Percentiles rank a stretch among this genome's conserved stretches.
These are phyloP conservation scores for Cercophora newfieldiana DNA, from an alignment of 495 filamentous ascomycete genomes.

Conservation along the genomic window DNA sequence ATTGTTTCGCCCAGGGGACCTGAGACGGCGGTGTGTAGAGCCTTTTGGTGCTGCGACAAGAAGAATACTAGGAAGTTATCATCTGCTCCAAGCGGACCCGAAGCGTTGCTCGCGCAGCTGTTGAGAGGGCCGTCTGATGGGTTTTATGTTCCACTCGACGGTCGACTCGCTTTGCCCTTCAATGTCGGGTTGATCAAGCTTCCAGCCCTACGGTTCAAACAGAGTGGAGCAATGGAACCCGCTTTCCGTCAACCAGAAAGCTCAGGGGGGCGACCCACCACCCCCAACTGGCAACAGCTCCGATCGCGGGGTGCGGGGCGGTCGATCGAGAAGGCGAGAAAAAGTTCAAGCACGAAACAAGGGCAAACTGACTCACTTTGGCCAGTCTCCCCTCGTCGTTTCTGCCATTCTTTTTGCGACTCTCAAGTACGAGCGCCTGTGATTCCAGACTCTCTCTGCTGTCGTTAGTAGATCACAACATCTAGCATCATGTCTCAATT, in stretches of 20 bases:
- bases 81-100: no score
- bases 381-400: neutral
- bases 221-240: neutral
- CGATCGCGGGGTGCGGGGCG: conserved; percentile 10
- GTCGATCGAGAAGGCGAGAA: conserved; percentile 14
- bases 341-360: conserved; percentile 21
- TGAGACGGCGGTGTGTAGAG: neutral
- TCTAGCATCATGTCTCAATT: conserved; percentile 41
- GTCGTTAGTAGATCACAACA: neutral
- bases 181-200: neutral
- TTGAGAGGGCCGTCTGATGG: no score
- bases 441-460: neutral
- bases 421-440: neutral
- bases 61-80: no score
- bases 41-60: neutral
- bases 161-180: neutral
- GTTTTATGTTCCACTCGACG: neutral
- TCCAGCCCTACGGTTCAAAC: conserved; percentile 1
- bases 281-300: neutral
- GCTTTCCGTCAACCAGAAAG: neutral
- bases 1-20: neutral
- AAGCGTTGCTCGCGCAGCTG: neutral
- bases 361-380: conserved; percentile 22
- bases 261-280: neutral
- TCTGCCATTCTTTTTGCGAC: neutral